Percentiles rank a stretch among this genome's conserved stretches.
phyloP scores from a whole-genome alignment of 2,329 filamentous ascomycete species.

The Neodidymelliopsis sp. region DNA sequence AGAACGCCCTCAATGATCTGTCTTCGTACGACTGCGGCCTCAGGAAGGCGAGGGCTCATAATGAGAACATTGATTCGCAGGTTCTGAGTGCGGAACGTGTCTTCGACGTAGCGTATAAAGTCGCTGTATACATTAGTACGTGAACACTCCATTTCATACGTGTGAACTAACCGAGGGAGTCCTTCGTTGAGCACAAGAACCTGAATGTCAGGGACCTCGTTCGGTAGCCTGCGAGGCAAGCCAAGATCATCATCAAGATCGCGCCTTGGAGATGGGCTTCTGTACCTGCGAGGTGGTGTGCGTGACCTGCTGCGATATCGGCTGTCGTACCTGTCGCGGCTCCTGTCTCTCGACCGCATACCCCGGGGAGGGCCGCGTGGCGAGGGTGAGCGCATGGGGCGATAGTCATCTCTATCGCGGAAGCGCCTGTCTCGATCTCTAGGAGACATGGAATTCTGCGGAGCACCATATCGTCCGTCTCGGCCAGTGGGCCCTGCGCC shows the following conservation, averaged over 20 bases:
- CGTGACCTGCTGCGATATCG: slow-evolving; percentile 68
- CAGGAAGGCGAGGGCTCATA: slow-evolving; percentile 76
- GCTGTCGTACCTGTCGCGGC: slow-evolving; percentile 60
- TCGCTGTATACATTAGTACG: slow-evolving; percentile 55
- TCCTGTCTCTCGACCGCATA: slow-evolving; percentile 48
- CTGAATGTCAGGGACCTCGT: slow-evolving; percentile 87
- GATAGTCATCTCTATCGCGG: slow-evolving; percentile 66
- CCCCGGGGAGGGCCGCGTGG: slow-evolving; percentile 50
- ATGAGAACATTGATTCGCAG: slow-evolving; percentile 82
- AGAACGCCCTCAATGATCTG: slow-evolving; percentile 90
- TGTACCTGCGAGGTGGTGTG: slow-evolving; percentile 68
- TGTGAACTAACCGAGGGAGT: slow-evolving; percentile 53
- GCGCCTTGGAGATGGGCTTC: slow-evolving; percentile 73
- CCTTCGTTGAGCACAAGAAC: slow-evolving; percentile 78
- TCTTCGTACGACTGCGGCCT: slow-evolving; percentile 80
- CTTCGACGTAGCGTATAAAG: slow-evolving; percentile 84
- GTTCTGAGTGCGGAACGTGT: slow-evolving; percentile 73
- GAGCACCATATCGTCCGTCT: slow-evolving; percentile 49
- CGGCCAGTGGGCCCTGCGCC: slow-evolving; percentile 55
- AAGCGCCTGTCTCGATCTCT: slow-evolving; percentile 63
- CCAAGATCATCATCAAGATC: slow-evolving; percentile 69
- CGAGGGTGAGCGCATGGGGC: slow-evolving; percentile 55
- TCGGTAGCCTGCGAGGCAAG: slow-evolving; percentile 74
- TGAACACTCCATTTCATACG: background rate
- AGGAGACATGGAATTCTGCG: slow-evolving; percentile 46